Evolutionary conservation across 2,329 filamentous ascomycete species (phyloP).

Genomic region (Apiospora phragmitis): DNA sequence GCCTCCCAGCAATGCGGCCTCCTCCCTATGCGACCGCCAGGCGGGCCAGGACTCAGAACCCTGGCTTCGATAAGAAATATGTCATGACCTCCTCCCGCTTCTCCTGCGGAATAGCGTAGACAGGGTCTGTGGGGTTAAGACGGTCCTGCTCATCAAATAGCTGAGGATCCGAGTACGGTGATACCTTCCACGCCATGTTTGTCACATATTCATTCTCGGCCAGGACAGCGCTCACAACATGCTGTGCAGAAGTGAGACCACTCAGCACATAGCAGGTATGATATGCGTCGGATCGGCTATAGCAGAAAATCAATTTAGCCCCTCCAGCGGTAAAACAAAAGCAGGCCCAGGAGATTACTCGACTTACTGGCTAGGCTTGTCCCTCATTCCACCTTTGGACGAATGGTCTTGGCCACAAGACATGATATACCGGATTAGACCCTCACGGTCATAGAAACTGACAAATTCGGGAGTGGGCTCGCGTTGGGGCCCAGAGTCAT

Average conservation of each 20-base stretch:
- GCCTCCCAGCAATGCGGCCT: constrained; percentile 30
- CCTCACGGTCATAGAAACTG: constrained; percentile 72
- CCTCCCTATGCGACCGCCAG: constrained; percentile 31
- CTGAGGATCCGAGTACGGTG: constrained; percentile 55
- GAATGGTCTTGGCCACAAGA: constrained; percentile 78
- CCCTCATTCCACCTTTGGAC: constrained; percentile 76
- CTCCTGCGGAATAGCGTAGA: constrained; percentile 79
- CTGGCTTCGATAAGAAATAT: constrained; percentile 62
- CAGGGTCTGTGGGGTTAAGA: constrained; percentile 72
- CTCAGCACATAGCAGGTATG: constrained; percentile 91
- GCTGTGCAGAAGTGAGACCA: constrained; percentile 80
- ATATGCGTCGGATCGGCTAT: constrained; percentile 78
- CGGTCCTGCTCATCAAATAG: constrained; percentile 72
- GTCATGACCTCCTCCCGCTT: constrained; percentile 63
- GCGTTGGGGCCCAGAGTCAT: constrained; percentile 21
- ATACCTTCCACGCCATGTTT: constrained; percentile 38
- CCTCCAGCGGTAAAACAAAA: constrained; percentile 17
- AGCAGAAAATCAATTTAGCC: constrained; percentile 17
- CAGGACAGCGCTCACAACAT: constrained; percentile 48
- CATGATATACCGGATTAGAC: constrained; percentile 85
- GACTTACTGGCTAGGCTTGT: constrained; percentile 88
- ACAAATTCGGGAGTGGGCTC: constrained; percentile 24
- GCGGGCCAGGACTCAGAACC: constrained; percentile 46
- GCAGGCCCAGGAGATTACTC: not conserved
- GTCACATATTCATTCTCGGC: constrained; percentile 34